Conservation (phyloP, 140 eudicot genomes). For the Anethum foeniculum region DNA sequence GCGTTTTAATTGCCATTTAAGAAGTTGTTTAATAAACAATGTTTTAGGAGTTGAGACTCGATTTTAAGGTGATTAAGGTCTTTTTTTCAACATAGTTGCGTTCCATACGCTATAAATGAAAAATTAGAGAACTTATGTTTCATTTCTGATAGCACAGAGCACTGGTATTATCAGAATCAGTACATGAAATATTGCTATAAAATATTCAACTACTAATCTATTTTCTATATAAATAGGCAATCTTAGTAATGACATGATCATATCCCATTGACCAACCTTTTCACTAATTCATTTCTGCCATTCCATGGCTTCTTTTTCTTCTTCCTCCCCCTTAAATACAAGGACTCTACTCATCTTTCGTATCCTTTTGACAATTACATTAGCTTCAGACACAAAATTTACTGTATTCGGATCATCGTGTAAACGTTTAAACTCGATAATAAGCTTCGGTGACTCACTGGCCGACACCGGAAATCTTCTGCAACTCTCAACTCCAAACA, state of each 20-base stretch:
- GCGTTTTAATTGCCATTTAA: too few relatives aligned
- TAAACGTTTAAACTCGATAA: constrained; percentile 18
- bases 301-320: background rate
- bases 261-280: background rate
- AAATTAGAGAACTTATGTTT: too few relatives aligned
- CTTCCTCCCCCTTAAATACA: background rate
- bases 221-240: background rate
- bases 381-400: background rate
- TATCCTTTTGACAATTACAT: too few relatives aligned
- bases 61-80: too few relatives aligned
- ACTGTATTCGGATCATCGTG: background rate
- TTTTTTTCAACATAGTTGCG: too few relatives aligned
- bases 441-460: constrained; percentile 47
- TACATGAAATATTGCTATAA: too few relatives aligned
- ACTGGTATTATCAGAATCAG: constrained; percentile 2
- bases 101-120: too few relatives aligned
- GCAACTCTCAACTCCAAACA: constrained; percentile 15
- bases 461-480: constrained; percentile 46
- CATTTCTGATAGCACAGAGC: constrained; percentile 9
- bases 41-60: too few relatives aligned
- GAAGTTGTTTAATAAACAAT: too few relatives aligned
- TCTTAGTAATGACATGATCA: background rate
- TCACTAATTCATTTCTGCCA: background rate
- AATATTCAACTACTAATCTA: background rate
- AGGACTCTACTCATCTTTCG: background rate